Evolutionary conservation across 805 yeast species (phyloP).

Genomic region (Jamesozyma hellenica): DNA sequence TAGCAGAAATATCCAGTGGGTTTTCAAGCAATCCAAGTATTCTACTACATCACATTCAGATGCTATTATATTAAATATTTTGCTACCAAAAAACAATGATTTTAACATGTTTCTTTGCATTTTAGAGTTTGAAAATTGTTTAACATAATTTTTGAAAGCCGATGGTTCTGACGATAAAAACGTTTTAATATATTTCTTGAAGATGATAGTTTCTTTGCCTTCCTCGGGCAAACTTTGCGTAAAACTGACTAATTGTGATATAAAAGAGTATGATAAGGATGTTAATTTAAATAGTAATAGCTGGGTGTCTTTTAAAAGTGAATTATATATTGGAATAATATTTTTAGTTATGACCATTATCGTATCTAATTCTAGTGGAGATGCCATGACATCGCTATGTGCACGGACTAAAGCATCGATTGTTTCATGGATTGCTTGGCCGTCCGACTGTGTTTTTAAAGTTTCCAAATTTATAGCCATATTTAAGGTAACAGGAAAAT

Average conservation of each 20-base stretch:
- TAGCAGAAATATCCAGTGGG: constrained; percentile 16
- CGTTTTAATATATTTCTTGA: constrained; percentile 10
- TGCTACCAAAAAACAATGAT: constrained; percentile 27
- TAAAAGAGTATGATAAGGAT: constrained; percentile 8
- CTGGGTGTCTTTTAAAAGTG: constrained; percentile 9
- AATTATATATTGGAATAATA: constrained; percentile 19
- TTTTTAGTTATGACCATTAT: constrained; percentile 10
- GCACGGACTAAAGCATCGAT: not conserved
- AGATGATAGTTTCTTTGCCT: constrained; percentile 6
- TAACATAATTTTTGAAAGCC: constrained; percentile 12
- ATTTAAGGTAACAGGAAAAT: too few relatives aligned
- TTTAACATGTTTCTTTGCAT: constrained; percentile 8
- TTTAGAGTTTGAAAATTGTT: not conserved
- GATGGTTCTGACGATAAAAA: constrained; percentile 4
- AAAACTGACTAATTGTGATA: constrained; percentile 18
- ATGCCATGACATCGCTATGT: not conserved
- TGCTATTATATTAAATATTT: constrained; percentile 21
- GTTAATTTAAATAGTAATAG: constrained; percentile 5
- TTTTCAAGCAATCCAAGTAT: constrained; percentile 13
- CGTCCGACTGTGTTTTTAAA: constrained; percentile 3
- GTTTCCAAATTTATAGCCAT: not conserved
- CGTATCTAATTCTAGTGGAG: constrained; percentile 5
- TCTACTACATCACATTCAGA: constrained; percentile 12
- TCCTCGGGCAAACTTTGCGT: constrained; percentile 3
- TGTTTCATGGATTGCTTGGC: constrained; percentile 1